phyloP scores from a whole-genome alignment of 148 eudicot species.

The Rhododendron henanense region DNA sequence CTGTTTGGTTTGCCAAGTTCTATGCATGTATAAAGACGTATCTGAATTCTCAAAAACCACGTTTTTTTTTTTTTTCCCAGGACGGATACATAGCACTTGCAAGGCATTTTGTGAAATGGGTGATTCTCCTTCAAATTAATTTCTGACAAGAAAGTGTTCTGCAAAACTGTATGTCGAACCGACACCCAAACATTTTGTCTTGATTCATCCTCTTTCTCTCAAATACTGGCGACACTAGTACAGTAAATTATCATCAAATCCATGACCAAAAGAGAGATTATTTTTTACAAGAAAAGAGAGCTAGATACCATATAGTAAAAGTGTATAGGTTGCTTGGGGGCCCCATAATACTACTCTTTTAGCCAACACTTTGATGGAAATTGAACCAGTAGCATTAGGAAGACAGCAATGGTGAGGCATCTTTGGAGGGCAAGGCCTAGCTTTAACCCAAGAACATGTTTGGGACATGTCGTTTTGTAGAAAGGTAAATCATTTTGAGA shows the following conservation, averaged over 20 bases:
- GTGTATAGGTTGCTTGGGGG: neutral
- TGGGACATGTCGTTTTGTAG: slow-evolving; percentile 48
- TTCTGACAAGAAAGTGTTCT: neutral
- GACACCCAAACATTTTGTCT: neutral
- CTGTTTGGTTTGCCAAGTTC: no score
- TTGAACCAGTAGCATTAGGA: slow-evolving; percentile 20
- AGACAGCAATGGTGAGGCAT: slow-evolving; percentile 18
- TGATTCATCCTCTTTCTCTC: neutral
- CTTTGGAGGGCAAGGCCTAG: slow-evolving; percentile 6
- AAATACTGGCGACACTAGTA: slow-evolving; percentile 1
- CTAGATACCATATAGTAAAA: slow-evolving; percentile 1
- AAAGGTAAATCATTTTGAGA: slow-evolving; percentile 7
- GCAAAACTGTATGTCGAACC: neutral
- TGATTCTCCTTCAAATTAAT: neutral
- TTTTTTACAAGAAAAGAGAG: neutral
- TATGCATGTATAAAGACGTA: neutral
- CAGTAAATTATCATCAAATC: slow-evolving; percentile 1
- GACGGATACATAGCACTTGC: neutral
- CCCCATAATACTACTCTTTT: slow-evolving; percentile 16
- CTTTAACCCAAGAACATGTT: slow-evolving; percentile 46
- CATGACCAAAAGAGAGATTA: neutral
- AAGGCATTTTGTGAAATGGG: neutral
- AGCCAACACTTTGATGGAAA: slow-evolving; percentile 23
- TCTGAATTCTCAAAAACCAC: neutral
- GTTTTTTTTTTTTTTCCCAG: neutral